A percentile compares a stretch with the other conserved stretches of the same genome.
Evolutionary conservation across 2,329 filamentous ascomycete species (phyloP).

Genomic region (Niveomyces coronatus): DNA sequence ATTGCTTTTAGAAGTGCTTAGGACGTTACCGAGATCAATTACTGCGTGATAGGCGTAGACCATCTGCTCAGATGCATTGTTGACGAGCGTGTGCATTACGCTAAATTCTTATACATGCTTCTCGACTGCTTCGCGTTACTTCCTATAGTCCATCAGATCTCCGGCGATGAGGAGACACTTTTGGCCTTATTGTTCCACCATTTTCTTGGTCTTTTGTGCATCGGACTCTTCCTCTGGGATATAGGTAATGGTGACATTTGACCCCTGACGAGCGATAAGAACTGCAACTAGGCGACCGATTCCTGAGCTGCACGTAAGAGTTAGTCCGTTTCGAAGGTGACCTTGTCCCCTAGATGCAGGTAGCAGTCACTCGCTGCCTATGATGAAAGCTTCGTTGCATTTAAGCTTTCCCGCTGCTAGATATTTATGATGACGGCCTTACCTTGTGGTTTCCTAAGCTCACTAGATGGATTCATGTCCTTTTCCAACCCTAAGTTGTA

Average conservation of each 20-base stretch:
- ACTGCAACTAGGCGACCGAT: slow-evolving; percentile 45
- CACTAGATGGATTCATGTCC: slow-evolving; percentile 28
- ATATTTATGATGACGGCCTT: slow-evolving; percentile 26
- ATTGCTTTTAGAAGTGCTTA: slow-evolving; percentile 47
- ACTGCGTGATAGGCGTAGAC: slow-evolving; percentile 41
- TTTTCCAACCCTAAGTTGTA: slow-evolving; percentile 21
- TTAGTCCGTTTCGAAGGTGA: background rate
- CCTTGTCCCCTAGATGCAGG: background rate
- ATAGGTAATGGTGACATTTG: slow-evolving; percentile 45
- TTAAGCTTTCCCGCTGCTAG: slow-evolving; percentile 37
- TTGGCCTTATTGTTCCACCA: slow-evolving; percentile 40
- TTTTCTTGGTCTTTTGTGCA: slow-evolving; percentile 40
- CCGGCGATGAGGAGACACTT: slow-evolving; percentile 37
- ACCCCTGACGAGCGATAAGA: slow-evolving; percentile 47
- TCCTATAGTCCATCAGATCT: slow-evolving; percentile 38
- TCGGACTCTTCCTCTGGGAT: slow-evolving; percentile 45
- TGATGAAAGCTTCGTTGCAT: slow-evolving; percentile 41
- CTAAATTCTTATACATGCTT: slow-evolving; percentile 40
- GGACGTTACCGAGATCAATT: slow-evolving; percentile 43
- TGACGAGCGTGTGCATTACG: slow-evolving; percentile 41
- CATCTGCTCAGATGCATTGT: slow-evolving; percentile 48
- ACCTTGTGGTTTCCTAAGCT: slow-evolving; percentile 30
- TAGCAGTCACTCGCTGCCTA: slow-evolving; percentile 41
- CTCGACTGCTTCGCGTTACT: slow-evolving; percentile 40
- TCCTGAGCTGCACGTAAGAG: slow-evolving; percentile 29